Conservation (phyloP, 352 stramenopile genomes). For the Phytophthora pseudosyringae region DNA sequence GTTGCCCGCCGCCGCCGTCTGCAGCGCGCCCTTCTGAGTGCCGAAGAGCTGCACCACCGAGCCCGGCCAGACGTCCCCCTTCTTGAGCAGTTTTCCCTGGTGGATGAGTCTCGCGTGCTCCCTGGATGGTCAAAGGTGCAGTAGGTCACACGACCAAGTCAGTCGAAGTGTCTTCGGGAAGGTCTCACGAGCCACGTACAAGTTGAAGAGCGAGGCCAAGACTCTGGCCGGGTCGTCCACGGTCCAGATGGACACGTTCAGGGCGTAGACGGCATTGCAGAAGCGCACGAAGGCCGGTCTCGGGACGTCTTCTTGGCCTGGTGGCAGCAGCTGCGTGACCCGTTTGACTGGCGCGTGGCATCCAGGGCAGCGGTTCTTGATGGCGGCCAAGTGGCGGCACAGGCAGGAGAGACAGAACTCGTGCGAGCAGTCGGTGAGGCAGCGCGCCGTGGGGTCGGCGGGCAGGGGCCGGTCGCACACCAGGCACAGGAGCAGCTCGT, state of each 20-base stretch:
- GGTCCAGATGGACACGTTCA: constrained; percentile 83
- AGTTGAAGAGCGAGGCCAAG: constrained; percentile 71
- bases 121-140: constrained; percentile 28
- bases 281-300: constrained; percentile 73
- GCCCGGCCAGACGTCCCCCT: constrained; percentile 82
- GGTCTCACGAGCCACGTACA: constrained; percentile 47
- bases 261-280: constrained; percentile 80
- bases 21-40: constrained; percentile 50
- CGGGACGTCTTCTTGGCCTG: constrained; percentile 2
- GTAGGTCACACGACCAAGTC: background rate
- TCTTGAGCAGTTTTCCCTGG: constrained; percentile 83
- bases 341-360: constrained; percentile 66
- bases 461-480: constrained; percentile 61
- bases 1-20: constrained; percentile 18
- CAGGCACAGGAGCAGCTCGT: constrained; percentile 48
- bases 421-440: constrained; percentile 81
- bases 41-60: constrained; percentile 86
- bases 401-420: constrained; percentile 82
- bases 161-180: background rate
- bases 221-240: constrained; percentile 71
- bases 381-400: constrained; percentile 52
- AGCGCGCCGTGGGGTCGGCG: constrained; percentile 41
- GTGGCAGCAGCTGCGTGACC: constrained; percentile 59
- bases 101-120: constrained; percentile 80
- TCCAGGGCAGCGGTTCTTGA: constrained; percentile 74